Evolutionary conservation across 1,284 basidiomycete genomes (phyloP).

Genomic region (Coniophora puteana): DNA sequence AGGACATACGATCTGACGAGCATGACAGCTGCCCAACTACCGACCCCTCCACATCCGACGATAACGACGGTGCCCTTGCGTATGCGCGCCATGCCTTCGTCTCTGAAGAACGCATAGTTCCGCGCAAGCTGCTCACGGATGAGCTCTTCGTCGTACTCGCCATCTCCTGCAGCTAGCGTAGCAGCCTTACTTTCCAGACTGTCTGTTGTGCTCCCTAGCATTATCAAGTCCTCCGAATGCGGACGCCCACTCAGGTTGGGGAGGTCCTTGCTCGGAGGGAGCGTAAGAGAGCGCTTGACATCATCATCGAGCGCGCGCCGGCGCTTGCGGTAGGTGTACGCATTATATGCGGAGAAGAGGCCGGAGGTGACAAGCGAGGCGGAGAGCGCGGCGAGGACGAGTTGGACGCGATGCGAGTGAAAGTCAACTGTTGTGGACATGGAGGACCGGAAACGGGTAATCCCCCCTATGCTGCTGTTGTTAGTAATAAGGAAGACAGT

Average conservation of each 20-base stretch:
- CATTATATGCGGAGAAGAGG: slow-evolving; percentile 52
- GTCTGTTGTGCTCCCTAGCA: no score
- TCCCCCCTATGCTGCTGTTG: background rate
- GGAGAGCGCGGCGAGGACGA: slow-evolving; percentile 57
- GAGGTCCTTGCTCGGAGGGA: slow-evolving; percentile 9
- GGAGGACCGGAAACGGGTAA: no score
- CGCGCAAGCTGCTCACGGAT: slow-evolving; percentile 86
- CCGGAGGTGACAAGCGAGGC: slow-evolving; percentile 59
- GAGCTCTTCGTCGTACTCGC: slow-evolving; percentile 67
- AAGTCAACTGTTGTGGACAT: slow-evolving; percentile 17
- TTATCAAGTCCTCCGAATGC: slow-evolving; percentile 15
- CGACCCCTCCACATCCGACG: slow-evolving; percentile 95
- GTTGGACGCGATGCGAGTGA: slow-evolving; percentile 48
- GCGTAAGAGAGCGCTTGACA: slow-evolving; percentile 46
- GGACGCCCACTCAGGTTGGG: slow-evolving; percentile 5
- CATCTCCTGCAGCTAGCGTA: slow-evolving; percentile 10
- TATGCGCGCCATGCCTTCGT: slow-evolving; percentile 83
- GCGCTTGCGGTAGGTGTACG: slow-evolving; percentile 42
- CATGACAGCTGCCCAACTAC: slow-evolving; percentile 95
- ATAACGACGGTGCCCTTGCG: slow-evolving; percentile 80
- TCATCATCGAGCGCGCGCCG: slow-evolving; percentile 56
- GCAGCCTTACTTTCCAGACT: slow-evolving; percentile 1
- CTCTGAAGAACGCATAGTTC: slow-evolving; percentile 94
- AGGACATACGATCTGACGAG: slow-evolving; percentile 76
- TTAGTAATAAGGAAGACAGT: slow-evolving; percentile 4